Evolutionary conservation across 768 basidiomycete genomes (phyloP).

Genomic region (Albatrellus ellisii): DNA sequence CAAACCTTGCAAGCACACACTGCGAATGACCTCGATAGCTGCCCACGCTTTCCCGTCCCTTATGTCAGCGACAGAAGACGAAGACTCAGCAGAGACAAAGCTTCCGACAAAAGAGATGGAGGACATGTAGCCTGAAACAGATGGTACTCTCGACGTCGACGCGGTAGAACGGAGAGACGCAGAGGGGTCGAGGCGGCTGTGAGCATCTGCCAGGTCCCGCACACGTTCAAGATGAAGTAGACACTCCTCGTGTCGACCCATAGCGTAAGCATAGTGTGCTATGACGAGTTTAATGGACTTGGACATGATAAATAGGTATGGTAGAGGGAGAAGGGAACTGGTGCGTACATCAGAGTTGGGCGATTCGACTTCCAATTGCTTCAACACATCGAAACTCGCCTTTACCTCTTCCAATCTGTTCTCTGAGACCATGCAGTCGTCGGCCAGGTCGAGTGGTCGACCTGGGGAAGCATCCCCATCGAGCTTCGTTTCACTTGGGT

Average conservation of each 20-base stretch:
- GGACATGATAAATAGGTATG: slow-evolving; percentile 4
- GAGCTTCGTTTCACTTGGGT: slow-evolving; percentile 28
- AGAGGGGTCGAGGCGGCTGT: slow-evolving; percentile 35
- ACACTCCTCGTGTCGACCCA: slow-evolving; percentile 53
- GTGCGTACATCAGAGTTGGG: slow-evolving; percentile 33
- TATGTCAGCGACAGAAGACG: slow-evolving; percentile 37
- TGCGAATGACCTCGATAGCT: slow-evolving; percentile 59
- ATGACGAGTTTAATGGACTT: slow-evolving; percentile 57
- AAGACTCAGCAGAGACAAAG: slow-evolving; percentile 28
- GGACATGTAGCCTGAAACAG: slow-evolving; percentile 24
- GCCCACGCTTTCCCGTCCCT: slow-evolving; percentile 64
- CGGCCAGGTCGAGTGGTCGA: slow-evolving; percentile 2
- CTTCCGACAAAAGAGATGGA: slow-evolving; percentile 34
- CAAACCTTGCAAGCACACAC: slow-evolving; percentile 68
- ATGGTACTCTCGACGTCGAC: slow-evolving; percentile 23
- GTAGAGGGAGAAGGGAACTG: neutral
- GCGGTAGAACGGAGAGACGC: slow-evolving; percentile 29
- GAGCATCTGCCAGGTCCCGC: slow-evolving; percentile 39
- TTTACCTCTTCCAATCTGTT: slow-evolving; percentile 8
- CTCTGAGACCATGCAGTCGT: slow-evolving; percentile 5
- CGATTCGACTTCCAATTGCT: slow-evolving; percentile 7
- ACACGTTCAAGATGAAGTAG: slow-evolving; percentile 44
- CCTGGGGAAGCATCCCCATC: slow-evolving; percentile 45
- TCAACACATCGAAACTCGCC: slow-evolving; percentile 6
- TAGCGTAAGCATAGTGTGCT: slow-evolving; percentile 73